Conservation (phyloP, 2,329 filamentous ascomycete species). For the Tolypocladium nubicola region DNA sequence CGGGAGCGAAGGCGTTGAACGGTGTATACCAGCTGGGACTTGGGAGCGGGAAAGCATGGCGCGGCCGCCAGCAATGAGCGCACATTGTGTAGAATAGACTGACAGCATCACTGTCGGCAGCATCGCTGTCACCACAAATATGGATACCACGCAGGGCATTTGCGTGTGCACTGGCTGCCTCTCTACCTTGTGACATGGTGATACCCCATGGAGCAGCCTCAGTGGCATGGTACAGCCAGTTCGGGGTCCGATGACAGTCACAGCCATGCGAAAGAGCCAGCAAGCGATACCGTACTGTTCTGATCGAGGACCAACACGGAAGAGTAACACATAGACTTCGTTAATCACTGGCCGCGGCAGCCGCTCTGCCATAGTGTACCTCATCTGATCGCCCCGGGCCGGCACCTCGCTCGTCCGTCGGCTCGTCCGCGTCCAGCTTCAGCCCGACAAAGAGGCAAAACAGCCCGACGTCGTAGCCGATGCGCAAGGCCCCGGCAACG, state of each 20-base stretch:
- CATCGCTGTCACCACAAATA: background rate
- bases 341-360: background rate
- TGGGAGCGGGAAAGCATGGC: background rate
- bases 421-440: conserved; percentile 36
- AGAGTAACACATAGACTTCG: background rate
- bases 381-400: background rate
- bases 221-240: too few species aligned
- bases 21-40: background rate
- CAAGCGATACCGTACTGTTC: too few species aligned
- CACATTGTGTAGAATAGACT: background rate
- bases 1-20: background rate
- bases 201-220: background rate
- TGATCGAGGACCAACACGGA: background rate
- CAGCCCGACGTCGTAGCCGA: conserved; percentile 48
- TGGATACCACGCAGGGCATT: background rate
- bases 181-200: background rate
- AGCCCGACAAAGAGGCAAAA: conserved; percentile 50
- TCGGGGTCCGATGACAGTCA: too few species aligned
- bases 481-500: conserved; percentile 38
- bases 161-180: background rate
- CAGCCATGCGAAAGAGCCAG: too few species aligned
- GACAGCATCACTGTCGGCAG: background rate
- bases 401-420: background rate
- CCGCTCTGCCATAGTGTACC: background rate
- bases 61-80: background rate